Conservation (phyloP, 2,329 filamentous ascomycete species). For the Aspergillus puulaauensis region DNA sequence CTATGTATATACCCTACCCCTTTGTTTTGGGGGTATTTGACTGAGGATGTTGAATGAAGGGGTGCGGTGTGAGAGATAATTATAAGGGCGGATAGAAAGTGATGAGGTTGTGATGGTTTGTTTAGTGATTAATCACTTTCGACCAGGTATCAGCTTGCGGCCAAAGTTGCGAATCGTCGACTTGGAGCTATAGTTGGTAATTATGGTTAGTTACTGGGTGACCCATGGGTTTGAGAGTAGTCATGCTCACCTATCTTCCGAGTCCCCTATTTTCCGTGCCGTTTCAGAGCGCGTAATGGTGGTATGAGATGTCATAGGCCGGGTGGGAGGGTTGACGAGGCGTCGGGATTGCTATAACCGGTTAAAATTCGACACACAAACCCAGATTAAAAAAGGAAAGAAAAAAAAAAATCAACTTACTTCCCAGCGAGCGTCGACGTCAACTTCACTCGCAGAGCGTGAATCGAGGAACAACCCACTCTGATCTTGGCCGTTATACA, state of each 20-base stretch:
- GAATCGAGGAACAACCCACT: conserved; percentile 29
- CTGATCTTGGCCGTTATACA: conserved; percentile 23
- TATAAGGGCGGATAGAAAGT: not conserved
- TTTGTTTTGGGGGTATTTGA: conserved; percentile 24
- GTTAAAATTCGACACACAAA: conserved; percentile 15
- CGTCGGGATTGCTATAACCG: conserved; percentile 31
- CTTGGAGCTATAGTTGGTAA: conserved; percentile 23
- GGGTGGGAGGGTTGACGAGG: conserved; percentile 30
- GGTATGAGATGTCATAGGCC: conserved; percentile 32
- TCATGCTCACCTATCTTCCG: conserved; percentile 32
- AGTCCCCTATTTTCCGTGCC: conserved; percentile 24
- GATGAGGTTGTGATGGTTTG: not conserved
- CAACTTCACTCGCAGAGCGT: conserved; percentile 35
- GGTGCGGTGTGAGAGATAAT: conserved; percentile 8
- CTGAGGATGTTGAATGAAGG: conserved; percentile 15
- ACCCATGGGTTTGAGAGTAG: too few relatives aligned
- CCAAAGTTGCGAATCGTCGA: conserved; percentile 37
- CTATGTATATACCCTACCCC: conserved; percentile 26
- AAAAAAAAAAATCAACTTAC: conserved; percentile 22
- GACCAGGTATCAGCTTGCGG: conserved; percentile 35
- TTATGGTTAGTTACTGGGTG: conserved; percentile 6
- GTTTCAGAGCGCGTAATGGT: conserved; percentile 24
- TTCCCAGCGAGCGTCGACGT: conserved; percentile 40
- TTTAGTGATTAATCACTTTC: conserved; percentile 14
- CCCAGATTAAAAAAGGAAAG: not conserved